Conservation (phyloP, 192 early-diverging fungal species). For the Coemansia sp. region DNA sequence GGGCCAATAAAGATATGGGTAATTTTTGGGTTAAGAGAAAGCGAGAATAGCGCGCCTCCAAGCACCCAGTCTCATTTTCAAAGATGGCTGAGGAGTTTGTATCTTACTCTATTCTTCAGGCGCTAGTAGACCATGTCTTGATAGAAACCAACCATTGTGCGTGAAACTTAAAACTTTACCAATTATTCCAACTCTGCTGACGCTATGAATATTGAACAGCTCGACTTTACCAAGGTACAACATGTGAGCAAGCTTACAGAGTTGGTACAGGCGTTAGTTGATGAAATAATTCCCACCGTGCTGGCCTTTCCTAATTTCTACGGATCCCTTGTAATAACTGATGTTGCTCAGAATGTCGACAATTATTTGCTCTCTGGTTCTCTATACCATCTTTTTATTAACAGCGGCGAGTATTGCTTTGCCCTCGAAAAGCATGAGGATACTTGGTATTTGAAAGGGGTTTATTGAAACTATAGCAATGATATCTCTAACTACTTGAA, state of each 20-base stretch:
- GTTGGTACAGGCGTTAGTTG: not conserved
- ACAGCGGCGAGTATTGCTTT: not conserved
- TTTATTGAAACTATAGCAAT: not conserved
- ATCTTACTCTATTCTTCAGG: no score
- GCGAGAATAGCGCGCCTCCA: no score
- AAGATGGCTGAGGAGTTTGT: no score
- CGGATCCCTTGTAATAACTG: not conserved
- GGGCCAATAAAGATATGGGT: no score
- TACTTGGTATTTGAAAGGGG: not conserved
- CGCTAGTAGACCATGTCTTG: no score
- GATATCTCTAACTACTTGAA: not conserved
- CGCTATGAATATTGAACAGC: not conserved
- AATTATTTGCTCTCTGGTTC: not conserved
- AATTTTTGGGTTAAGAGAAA: no score
- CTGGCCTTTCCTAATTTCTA: not conserved
- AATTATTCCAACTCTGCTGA: not conserved
- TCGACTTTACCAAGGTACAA: not conserved
- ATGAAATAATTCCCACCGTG: not conserved
- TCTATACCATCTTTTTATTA: not conserved
- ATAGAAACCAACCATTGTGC: no score
- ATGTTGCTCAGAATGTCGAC: not conserved
- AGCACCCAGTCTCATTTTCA: no score
- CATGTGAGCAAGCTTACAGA: not conserved
- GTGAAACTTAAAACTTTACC: no score
- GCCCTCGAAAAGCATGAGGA: not conserved